These are phyloP conservation scores for Diutina catenulata DNA, from an alignment of 1,139 yeast species.

Conservation along the genomic window DNA sequence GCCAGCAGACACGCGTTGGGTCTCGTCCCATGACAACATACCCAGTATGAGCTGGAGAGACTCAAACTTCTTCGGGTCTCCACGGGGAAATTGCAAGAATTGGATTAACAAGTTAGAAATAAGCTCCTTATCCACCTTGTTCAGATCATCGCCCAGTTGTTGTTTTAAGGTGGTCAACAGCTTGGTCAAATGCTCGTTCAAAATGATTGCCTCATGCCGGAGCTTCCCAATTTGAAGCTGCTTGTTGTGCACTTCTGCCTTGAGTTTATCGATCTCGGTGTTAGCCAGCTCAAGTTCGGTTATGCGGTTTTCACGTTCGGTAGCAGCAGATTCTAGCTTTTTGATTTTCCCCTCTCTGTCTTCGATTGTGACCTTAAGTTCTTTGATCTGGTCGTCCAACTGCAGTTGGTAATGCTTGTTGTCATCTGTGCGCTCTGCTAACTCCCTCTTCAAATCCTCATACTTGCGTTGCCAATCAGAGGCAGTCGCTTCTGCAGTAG, in stretches of 20 bases:
- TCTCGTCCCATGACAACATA: constrained; percentile 80
- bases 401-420: constrained; percentile 8
- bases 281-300: constrained; percentile 7
- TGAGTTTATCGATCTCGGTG: constrained; percentile 14
- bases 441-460: constrained; percentile 6
- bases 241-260: constrained; percentile 47
- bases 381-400: constrained; percentile 9
- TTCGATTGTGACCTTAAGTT: constrained; percentile 7
- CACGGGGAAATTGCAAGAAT: constrained; percentile 79
- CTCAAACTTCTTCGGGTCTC: constrained; percentile 89
- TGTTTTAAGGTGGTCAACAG: constrained; percentile 73
- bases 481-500: constrained; percentile 1
- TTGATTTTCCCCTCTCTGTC: constrained; percentile 10
- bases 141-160: constrained; percentile 51
- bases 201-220: constrained; percentile 89
- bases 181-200: constrained; percentile 88
- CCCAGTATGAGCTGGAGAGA: constrained; percentile 77
- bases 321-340: constrained; percentile 8
- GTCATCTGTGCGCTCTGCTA: constrained; percentile 12
- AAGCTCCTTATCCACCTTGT: constrained; percentile 75
- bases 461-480: background rate
- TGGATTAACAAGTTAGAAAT: constrained; percentile 78
- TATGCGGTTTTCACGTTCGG: constrained; percentile 4
- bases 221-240: constrained; percentile 77
- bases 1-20: constrained; percentile 75